Evolutionary conservation across 2,329 filamentous ascomycete species (phyloP), one percentile per base, ranked within the genome.

Genomic region (Dryadomyces quercus-mongolicae): DNA sequence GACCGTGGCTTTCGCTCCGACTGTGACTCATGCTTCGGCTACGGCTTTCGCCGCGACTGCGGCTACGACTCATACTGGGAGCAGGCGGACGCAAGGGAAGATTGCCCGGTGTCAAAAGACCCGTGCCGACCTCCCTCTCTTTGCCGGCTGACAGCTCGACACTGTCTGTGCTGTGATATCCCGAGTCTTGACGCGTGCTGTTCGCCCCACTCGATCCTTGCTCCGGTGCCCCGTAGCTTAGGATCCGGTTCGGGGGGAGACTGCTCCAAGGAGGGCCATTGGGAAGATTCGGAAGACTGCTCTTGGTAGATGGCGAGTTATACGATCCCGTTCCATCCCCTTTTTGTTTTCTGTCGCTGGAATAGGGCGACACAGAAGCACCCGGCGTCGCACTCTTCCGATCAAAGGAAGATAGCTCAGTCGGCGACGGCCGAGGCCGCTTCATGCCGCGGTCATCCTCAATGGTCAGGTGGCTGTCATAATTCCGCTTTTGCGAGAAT

Each of bases 401-500:
- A 9, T 31, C 34, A 2, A 36, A 13, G 7, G 48, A n/a, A 3
- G 51, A 51, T 3, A 18, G 46, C 34, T 47, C 18, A 2, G 42
- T 48, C 0, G 57, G 55, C 9, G 57, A 60, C 2, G 52, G 55
- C 25, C 57, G 52, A 10, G 57, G 20, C 46, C 58, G 34, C n/a
- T 60, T 60, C 18, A 16, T 10, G 10, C 56, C 55, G 5, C 52
- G 52, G 16, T 56, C 47, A 7, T 56, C 54, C 9, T 53, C 54
- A 12, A 9, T n/a, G 1, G 25, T 3, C 8, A 44, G 13, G 21
- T 15, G 2, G 9, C 13, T 42, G 45, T 55, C 54, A 9, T 52
- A 51, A n/a, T 13, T 46, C 15, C 57, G 55, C 21, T 60, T 60
- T 16, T 54, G 54, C 9, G 52, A 16, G 2, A 40, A 31, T 8